phyloP scores from a whole-genome alignment of 2,329 filamentous ascomycete genomes.

The Pseudogymnoascus sp. region DNA sequence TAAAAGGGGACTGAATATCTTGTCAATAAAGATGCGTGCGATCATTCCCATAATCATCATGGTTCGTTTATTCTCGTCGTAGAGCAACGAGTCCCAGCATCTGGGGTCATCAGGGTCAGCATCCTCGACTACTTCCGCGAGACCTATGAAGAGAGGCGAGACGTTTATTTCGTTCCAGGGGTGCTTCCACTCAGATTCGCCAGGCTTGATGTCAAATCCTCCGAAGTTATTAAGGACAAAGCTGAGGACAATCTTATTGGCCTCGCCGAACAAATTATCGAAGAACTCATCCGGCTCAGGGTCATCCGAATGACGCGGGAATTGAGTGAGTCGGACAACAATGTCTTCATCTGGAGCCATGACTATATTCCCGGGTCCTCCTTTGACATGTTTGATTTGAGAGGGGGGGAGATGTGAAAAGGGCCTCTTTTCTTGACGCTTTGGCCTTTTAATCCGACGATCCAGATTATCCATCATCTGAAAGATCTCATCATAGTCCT shows the following conservation, averaged over 20 bases:
- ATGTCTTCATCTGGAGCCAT: not conserved
- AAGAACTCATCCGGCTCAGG: not conserved
- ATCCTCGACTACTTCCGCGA: not conserved
- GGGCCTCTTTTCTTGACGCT: not conserved
- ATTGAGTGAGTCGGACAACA: not conserved
- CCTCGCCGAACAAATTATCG: not conserved
- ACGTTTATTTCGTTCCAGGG: not conserved
- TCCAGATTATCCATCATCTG: not conserved
- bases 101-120: not conserved
- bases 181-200: not conserved
- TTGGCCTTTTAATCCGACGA: not conserved
- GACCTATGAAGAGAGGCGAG: not conserved
- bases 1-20: not conserved
- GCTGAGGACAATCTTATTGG: not conserved
- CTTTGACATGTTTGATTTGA: not conserved
- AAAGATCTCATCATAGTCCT: not conserved
- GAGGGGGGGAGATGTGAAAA: not conserved
- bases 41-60: not conserved
- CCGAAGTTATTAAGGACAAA: not conserved
- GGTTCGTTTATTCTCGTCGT: not conserved
- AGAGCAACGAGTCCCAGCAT: not conserved
- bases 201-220: not conserved
- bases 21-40: not conserved
- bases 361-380: not conserved
- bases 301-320: not conserved